phyloP scores from a whole-genome alignment of 306 rosid species.

The Vicia sativa region DNA sequence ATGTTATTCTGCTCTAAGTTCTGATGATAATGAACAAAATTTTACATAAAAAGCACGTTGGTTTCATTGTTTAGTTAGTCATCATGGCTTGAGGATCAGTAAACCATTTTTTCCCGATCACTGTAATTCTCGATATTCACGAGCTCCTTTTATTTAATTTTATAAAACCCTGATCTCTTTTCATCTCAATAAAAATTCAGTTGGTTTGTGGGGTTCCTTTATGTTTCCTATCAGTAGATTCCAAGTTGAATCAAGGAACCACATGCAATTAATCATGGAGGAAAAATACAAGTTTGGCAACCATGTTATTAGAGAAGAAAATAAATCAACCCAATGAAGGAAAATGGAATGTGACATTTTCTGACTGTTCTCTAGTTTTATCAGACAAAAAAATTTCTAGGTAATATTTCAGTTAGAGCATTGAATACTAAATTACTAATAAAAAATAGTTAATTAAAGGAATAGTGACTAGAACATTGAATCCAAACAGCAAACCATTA shows the following conservation, averaged over 20 bases:
- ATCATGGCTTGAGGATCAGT: constrained; percentile 1
- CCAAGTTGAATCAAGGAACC: constrained; percentile 2
- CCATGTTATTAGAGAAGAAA: constrained; percentile 15
- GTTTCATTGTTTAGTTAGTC: too few species aligned
- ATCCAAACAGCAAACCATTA: constrained; percentile 6
- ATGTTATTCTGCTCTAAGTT: neutral
- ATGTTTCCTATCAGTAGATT: constrained; percentile 9
- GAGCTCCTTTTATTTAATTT: neutral
- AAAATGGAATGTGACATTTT: constrained; percentile 2
- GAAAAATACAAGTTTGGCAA: constrained; percentile 5
- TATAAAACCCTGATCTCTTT: neutral
- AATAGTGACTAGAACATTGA: neutral
- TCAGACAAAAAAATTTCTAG: neutral
- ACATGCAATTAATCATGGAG: neutral
- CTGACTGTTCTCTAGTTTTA: constrained; percentile 2
- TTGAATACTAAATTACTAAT: neutral
- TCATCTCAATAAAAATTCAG: constrained; percentile 5
- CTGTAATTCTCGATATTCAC: neutral
- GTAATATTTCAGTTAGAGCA: constrained; percentile 10
- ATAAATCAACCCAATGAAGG: constrained; percentile 5
- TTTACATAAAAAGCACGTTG: constrained; percentile 1
- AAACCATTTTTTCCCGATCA: constrained; percentile 3
- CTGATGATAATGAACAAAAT: neutral
- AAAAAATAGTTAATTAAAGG: constrained; percentile 16
- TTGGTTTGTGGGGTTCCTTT: neutral